Conservation (phyloP, 2,329 filamentous ascomycete species). For the Aspergillus ustus region DNA sequence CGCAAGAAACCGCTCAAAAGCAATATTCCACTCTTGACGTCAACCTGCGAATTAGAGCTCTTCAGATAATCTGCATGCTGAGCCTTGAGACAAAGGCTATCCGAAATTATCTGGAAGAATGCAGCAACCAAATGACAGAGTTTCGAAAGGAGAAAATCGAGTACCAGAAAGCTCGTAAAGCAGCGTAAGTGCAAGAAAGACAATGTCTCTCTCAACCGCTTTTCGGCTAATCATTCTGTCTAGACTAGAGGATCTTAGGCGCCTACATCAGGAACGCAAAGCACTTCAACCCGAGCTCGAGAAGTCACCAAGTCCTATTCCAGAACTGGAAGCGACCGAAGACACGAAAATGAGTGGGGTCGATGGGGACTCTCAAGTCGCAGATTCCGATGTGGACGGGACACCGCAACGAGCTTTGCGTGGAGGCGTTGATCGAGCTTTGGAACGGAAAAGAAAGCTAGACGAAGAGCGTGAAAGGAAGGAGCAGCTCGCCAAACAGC, state of each 20-base stretch:
- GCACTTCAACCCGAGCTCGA: slow-evolving; percentile 52
- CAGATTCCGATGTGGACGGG: slow-evolving; percentile 73
- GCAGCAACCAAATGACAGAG: slow-evolving; percentile 90
- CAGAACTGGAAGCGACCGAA: slow-evolving; percentile 46
- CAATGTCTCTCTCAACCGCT: too few species aligned
- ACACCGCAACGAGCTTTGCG: slow-evolving; percentile 62
- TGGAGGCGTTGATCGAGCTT: slow-evolving; percentile 68
- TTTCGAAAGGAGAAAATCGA: slow-evolving; percentile 97
- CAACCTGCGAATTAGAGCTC: slow-evolving; percentile 76
- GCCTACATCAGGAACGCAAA: slow-evolving; percentile 53
- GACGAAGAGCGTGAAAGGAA: slow-evolving; percentile 73
- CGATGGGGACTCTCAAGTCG: slow-evolving; percentile 68
- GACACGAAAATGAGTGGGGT: slow-evolving; percentile 46
- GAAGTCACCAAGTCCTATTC: slow-evolving; percentile 48
- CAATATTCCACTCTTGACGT: slow-evolving; percentile 79
- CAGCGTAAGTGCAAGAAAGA: slow-evolving; percentile 51
- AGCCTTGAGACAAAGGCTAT: slow-evolving; percentile 85
- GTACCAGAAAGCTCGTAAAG: slow-evolving; percentile 77
- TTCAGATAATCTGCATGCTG: slow-evolving; percentile 86
- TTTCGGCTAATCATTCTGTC: neutral
- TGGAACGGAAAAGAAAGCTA: slow-evolving; percentile 77
- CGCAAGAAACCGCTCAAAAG: slow-evolving; percentile 70
- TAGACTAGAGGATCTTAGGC: slow-evolving; percentile 51
- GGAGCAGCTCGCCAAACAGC: slow-evolving; percentile 66
- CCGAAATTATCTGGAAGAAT: slow-evolving; percentile 87